Percentiles rank a stretch among this genome's conserved stretches.
Evolutionary conservation across 108 stramenopile species (phyloP).

Genomic region (Skeletonema costatum): DNA sequence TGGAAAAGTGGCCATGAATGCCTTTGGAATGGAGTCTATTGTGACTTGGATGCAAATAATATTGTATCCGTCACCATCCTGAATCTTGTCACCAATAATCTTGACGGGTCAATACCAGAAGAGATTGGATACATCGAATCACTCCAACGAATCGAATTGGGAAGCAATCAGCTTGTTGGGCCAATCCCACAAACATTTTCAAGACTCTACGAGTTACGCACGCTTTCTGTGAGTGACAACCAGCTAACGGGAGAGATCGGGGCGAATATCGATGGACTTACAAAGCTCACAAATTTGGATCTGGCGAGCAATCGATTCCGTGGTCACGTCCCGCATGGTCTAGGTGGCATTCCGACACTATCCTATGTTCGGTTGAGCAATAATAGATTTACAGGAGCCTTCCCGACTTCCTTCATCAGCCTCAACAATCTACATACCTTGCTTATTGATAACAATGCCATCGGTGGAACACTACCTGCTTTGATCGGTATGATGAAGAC

Average conservation of each 20-base stretch:
- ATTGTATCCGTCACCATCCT: constrained; percentile 23
- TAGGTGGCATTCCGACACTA: constrained; percentile 33
- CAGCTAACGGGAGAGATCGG: constrained; percentile 27
- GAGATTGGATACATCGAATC: constrained; percentile 32
- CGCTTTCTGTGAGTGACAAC: constrained; percentile 52
- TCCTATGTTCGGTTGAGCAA: constrained; percentile 33
- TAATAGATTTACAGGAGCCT: constrained; percentile 43
- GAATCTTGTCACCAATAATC: constrained; percentile 29
- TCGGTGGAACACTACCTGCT: constrained; percentile 37
- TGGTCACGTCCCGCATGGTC: constrained; percentile 20
- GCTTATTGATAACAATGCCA: constrained; percentile 46
- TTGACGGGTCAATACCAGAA: constrained; percentile 35
- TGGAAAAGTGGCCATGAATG: constrained; percentile 60
- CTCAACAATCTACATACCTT: constrained; percentile 37
- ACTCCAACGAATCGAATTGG: constrained; percentile 6
- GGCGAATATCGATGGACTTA: constrained; percentile 14
- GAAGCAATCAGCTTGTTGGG: constrained; percentile 22
- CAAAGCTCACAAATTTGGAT: constrained; percentile 41
- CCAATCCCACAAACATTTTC: constrained; percentile 41
- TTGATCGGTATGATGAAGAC: constrained; percentile 37
- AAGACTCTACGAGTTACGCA: constrained; percentile 42
- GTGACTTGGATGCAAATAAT: constrained; percentile 28
- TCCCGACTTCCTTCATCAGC: constrained; percentile 29
- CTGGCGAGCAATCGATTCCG: constrained; percentile 36
- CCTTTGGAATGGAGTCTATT: constrained; percentile 48